A percentile compares a stretch with the other conserved stretches of the same genome.
These are phyloP conservation scores for Moesziomyces parantarcticus DNA, from an alignment of 1,284 basidiomycete species.

Conservation along the genomic window DNA sequence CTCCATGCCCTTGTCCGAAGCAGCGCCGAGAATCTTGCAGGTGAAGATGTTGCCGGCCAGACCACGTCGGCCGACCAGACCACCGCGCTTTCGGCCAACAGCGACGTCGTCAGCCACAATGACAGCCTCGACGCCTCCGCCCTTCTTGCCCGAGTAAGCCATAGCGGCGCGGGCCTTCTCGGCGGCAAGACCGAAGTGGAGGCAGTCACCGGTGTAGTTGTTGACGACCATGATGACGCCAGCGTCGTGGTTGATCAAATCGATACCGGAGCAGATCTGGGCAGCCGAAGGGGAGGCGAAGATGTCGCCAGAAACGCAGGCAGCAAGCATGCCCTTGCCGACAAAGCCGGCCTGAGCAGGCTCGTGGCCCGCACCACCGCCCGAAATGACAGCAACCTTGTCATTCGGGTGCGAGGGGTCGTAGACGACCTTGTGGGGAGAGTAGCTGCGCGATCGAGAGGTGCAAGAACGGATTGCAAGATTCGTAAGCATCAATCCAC, in stretches of 20 bases:
- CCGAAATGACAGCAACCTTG: slow-evolving; percentile 70
- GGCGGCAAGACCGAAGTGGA: slow-evolving; percentile 70
- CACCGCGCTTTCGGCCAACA: slow-evolving; percentile 69
- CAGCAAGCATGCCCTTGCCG: slow-evolving; percentile 69
- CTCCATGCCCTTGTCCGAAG: slow-evolving; percentile 56
- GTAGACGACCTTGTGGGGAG: slow-evolving; percentile 66
- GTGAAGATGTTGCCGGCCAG: slow-evolving; percentile 69
- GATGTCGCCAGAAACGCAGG: slow-evolving; percentile 70
- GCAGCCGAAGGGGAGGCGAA: slow-evolving; percentile 71
- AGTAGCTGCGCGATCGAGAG: slow-evolving; percentile 34
- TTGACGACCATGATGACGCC: slow-evolving; percentile 68
- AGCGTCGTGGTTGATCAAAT: slow-evolving; percentile 69
- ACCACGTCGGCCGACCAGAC: slow-evolving; percentile 70
- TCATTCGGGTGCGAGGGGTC: slow-evolving; percentile 63
- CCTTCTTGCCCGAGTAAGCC: slow-evolving; percentile 59
- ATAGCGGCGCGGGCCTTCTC: slow-evolving; percentile 65
- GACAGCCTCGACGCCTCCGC: slow-evolving; percentile 70
- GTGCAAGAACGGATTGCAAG: background rate
- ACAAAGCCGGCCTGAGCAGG: slow-evolving; percentile 68
- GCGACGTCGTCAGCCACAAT: slow-evolving; percentile 71
- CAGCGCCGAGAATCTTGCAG: slow-evolving; percentile 66
- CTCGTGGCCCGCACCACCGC: slow-evolving; percentile 71
- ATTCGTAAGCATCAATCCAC: background rate
- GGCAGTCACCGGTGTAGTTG: slow-evolving; percentile 70
- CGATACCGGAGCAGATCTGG: slow-evolving; percentile 70